phyloP scores from a whole-genome alignment of 148 eudicot species.

The Pouteria glomerata region DNA sequence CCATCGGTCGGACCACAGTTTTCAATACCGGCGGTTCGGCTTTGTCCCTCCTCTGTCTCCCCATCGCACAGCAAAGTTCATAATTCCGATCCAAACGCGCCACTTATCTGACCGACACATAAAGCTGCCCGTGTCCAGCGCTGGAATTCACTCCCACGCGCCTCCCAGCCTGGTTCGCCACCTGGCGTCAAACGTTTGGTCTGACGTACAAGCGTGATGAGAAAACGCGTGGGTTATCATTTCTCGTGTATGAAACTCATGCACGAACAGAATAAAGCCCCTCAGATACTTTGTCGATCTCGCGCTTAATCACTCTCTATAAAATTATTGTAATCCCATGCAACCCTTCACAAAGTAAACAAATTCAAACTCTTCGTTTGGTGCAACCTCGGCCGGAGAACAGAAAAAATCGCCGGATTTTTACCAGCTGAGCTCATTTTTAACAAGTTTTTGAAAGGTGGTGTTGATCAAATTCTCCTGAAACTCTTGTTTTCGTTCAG shows the following conservation, averaged over 20 bases:
- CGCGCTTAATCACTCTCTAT: not conserved
- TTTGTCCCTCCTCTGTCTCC: constrained; percentile 52
- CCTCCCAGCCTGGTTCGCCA: not conserved
- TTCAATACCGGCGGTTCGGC: constrained; percentile 31
- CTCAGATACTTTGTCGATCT: no score
- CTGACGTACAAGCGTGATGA: not conserved
- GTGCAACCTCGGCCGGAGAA: not conserved
- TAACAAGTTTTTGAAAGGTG: no score
- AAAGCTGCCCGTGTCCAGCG: constrained; percentile 15
- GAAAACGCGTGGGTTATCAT: not conserved
- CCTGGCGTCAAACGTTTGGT: not conserved
- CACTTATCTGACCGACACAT: constrained; percentile 16
- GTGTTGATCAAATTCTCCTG: no score
- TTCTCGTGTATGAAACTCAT: not conserved
- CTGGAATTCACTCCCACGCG: not conserved
- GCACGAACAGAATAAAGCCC: no score
- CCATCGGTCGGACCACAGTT: constrained; percentile 26
- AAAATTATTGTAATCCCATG: not conserved
- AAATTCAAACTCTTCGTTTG: no score
- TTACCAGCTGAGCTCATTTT: no score
- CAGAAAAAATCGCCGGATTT: not conserved
- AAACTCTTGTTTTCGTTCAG: not conserved
- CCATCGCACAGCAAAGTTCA: constrained; percentile 21
- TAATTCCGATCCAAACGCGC: constrained; percentile 36
- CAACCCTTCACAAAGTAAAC: not conserved